Evolutionary conservation across 768 basidiomycete genomes (phyloP).

Genomic region (Suillus bovinus): DNA sequence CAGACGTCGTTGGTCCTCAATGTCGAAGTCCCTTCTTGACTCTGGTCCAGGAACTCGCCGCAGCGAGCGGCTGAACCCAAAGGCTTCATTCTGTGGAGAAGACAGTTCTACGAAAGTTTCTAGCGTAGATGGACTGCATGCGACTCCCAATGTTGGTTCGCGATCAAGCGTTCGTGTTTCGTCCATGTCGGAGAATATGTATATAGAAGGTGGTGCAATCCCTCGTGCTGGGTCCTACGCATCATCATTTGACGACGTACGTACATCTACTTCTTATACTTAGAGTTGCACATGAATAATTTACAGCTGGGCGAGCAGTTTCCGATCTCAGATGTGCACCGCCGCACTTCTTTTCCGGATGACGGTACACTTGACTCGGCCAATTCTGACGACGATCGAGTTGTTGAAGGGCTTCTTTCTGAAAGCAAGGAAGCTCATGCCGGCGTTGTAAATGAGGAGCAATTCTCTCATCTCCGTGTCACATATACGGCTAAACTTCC

Average conservation of each 20-base stretch:
- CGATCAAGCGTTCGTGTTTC: conserved; percentile 32
- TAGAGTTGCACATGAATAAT: conserved; percentile 23
- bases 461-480: conserved; percentile 38
- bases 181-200: conserved; percentile 36
- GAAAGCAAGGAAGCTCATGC: conserved; percentile 33
- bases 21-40: conserved; percentile 36
- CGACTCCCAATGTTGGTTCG: conserved; percentile 26
- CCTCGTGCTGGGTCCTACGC: conserved; percentile 26
- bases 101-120: conserved; percentile 21
- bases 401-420: conserved; percentile 33
- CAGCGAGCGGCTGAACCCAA: conserved; percentile 36
- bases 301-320: conserved; percentile 30
- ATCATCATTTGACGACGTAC: conserved; percentile 30
- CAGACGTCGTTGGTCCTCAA: conserved; percentile 57
- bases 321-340: conserved; percentile 26
- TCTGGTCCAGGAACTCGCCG: conserved; percentile 35
- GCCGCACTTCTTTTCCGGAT: conserved; percentile 27
- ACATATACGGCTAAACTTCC: conserved; percentile 36
- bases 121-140: conserved; percentile 1
- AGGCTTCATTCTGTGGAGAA: conserved; percentile 29
- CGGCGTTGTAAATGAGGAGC: conserved; percentile 31
- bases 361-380: conserved; percentile 34
- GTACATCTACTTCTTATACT: conserved; percentile 33
- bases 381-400: conserved; percentile 39
- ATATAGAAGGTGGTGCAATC: conserved; percentile 21